Conservation (phyloP, 139 green algal genomes). For the Chlorella ohadii region DNA sequence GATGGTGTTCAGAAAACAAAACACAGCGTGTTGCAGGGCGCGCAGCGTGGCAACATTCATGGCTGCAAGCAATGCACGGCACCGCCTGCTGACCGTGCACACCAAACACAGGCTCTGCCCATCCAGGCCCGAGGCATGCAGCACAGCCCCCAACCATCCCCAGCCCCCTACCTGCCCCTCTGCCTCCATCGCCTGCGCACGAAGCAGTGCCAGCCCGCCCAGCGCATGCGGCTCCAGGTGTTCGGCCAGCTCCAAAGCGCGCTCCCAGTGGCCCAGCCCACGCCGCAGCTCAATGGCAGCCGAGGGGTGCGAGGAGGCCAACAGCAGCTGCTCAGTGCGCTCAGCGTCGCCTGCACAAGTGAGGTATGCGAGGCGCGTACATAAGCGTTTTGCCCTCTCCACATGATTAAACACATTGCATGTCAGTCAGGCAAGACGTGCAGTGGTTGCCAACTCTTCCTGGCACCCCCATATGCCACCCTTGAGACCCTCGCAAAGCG, state of each 20-base stretch:
- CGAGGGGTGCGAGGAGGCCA: conserved; percentile 58
- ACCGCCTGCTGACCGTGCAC: not conserved
- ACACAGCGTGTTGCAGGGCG: too few relatives aligned
- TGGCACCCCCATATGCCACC: too few relatives aligned
- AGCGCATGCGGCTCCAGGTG: conserved; percentile 66
- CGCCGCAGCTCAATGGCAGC: conserved; percentile 82
- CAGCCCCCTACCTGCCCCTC: not conserved
- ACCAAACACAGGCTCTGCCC: not conserved
- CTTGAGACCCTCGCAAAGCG: too few relatives aligned
- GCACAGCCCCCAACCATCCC: not conserved
- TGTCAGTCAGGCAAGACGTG: too few relatives aligned
- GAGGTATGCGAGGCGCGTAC: too few relatives aligned
- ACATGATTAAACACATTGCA: too few relatives aligned
- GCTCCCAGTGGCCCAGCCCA: conserved; percentile 81
- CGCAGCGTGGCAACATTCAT: too few relatives aligned
- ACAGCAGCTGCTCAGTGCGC: conserved; percentile 77
- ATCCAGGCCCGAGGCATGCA: not conserved
- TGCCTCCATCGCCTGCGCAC: not conserved
- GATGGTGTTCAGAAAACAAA: too few relatives aligned
- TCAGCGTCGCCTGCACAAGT: conserved; percentile 52
- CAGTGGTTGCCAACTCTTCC: too few relatives aligned
- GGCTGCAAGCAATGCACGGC: too few relatives aligned
- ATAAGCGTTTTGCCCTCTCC: too few relatives aligned
- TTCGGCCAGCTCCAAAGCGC: conserved; percentile 77
- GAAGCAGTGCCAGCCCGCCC: conserved; percentile 29